Evolutionary conservation across 2,329 filamentous ascomycete genomes (phyloP), one percentile per base, ranked within the genome.

Genomic region (Fusarium armeniacum): DNA sequence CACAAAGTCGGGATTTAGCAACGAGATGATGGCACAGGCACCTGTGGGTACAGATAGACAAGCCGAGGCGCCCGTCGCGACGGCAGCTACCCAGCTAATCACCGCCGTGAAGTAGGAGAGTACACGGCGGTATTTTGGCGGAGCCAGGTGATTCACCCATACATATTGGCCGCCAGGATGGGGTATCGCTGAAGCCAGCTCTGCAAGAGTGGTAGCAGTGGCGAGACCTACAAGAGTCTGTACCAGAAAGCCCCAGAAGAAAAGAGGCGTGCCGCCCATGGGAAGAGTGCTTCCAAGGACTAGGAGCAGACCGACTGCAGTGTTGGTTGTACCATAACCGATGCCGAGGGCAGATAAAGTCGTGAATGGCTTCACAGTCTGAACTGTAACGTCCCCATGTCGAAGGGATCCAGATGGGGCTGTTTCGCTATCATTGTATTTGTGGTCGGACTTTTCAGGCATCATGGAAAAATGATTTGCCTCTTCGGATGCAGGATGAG

Each of bases 281-380:
- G 58, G 58, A 7, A 61, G 35, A 16, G 55, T 51, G n/a, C 36
- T 60, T 6, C 56, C 44, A 9, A 62, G 38, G 9, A 62, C 58
- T 6, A 62, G 58, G 7, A 45, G 55, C 2, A 61, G 55, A 3
- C 55, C 58, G 1, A 61, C 58, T 16, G 58, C 58, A 4, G 55
- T 51, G 16, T 61, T 61, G 7, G 58, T 59, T 3, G 55, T 60
- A 5, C 55, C 58, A n/a, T 60, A 61, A 20, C 58, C 56, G 16
- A 60, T 62, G 6, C 56, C 55, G 2, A 62, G 44, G 7, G 56
- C 45, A 13, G 58, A 62, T 24, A 51, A 10, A 4, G 58, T 60
- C 0, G 58, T 60, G 35, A 60, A 60, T 5, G 58, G 58, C 12
- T 60, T 60, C 4, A 49, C n/a, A 5, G 43, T 41, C 8, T 61